Conservation (phyloP, 805 yeast species). For the Yarrowia sp. region DNA sequence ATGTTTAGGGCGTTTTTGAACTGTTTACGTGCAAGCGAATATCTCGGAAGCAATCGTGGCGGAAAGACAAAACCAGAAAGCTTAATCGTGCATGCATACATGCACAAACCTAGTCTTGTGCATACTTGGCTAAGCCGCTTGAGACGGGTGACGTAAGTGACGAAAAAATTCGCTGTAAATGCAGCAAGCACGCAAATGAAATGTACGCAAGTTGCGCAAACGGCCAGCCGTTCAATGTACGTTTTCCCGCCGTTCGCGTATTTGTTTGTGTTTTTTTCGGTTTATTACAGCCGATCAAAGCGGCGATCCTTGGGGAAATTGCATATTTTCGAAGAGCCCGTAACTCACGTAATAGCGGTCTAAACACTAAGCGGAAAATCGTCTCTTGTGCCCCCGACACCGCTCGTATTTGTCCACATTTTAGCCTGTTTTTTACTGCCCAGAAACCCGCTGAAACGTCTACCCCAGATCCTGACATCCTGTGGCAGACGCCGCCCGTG, state of each 20-base stretch:
- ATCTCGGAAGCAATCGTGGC: neutral
- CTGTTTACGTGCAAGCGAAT: neutral
- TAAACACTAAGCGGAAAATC: neutral
- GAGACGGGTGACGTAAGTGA: neutral
- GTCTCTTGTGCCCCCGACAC: no score
- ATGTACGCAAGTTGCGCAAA: no score
- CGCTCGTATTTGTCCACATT: no score
- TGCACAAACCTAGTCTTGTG: neutral
- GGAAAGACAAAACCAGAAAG: neutral
- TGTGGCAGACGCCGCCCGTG: neutral
- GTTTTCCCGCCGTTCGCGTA: no score
- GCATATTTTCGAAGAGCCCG: neutral
- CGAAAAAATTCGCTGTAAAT: no score
- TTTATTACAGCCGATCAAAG: neutral
- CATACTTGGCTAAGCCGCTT: neutral
- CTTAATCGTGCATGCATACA: no score
- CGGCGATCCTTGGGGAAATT: neutral
- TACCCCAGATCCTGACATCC: neutral
- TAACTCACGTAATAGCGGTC: neutral
- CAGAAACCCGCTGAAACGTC: no score
- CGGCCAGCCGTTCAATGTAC: no score
- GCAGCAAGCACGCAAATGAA: no score
- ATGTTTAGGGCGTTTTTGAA: no score
- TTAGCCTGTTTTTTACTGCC: no score
- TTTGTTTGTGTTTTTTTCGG: no score